Evolutionary conservation across 2,329 filamentous ascomycete species (phyloP), one percentile per base, ranked within the genome.

Genomic region (Cordyceps sp.): DNA sequence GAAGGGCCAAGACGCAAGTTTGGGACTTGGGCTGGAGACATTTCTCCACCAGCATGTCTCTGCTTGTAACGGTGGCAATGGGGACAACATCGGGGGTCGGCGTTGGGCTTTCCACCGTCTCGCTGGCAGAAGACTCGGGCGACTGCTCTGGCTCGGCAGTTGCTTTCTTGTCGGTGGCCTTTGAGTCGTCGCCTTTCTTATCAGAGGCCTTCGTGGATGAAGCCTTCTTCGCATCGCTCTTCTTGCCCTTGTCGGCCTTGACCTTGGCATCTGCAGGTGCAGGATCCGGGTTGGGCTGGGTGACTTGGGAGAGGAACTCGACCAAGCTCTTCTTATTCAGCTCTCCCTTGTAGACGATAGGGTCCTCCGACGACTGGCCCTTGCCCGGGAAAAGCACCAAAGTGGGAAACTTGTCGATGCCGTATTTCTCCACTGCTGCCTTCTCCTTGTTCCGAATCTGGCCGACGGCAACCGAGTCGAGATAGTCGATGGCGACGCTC

Each of bases 401-500:
- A 0, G 78, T 75, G 0, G 90, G 92, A 49, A 83, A 93, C 31
- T 77, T 73, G 13, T 67, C 62, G 37, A 98, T 65, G 26, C 73
- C 78, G 48, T 88, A 96, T 35, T 71, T 69, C 36, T 80, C 68
- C 4, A 83, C 72, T 0, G 77, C 67, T 26, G 65, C 68, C 33
- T 66, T 66, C 54, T 94, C 83, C 55, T 86, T 93, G 58, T 78
- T 66, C 35, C 85, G 73, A 34, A 93, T 69, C 55, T 96, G 88
- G 8, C 74, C 88, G 23, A 98, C 64, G 4, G 69, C 66, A 39
- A 96, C 73, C 34, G 73, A 71, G 23, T 77, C 85, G 18, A 90
- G 65, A 54, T 88, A 98, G 50, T 96, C 90, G 45, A 94, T 84
- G 6, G 90, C 86, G 33, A 96, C 55, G 37, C 84, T 77, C 53